Evolutionary conservation across 441 rosid genomes (phyloP).

Genomic region (Euphorbia celastroides): DNA sequence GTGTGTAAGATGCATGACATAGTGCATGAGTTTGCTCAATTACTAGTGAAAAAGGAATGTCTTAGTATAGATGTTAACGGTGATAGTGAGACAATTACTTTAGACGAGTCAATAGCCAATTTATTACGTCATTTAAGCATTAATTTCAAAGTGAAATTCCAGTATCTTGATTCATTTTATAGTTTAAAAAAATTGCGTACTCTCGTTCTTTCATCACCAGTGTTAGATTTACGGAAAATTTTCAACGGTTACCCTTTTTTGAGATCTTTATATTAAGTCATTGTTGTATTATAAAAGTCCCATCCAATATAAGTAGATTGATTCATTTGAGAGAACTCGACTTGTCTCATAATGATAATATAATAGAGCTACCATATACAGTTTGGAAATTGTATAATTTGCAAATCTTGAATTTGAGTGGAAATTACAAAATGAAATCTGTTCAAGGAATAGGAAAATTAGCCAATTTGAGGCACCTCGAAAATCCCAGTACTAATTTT

Average conservation of each 20-base stretch:
- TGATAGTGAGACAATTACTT: neutral
- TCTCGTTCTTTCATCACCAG: too few relatives aligned
- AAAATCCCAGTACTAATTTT: too few relatives aligned
- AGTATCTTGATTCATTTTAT: neutral
- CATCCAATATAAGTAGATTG: neutral
- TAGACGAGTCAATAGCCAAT: too few relatives aligned
- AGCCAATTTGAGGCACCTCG: too few relatives aligned
- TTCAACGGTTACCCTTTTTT: too few relatives aligned
- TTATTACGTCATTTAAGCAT: neutral
- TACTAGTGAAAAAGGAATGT: neutral
- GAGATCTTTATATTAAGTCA: too few relatives aligned
- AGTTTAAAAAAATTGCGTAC: too few relatives aligned
- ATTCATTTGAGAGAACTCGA: constrained; percentile 1
- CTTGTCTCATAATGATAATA: neutral
- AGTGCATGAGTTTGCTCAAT: constrained; percentile 12
- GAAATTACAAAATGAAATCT: too few relatives aligned
- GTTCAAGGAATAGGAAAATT: too few relatives aligned
- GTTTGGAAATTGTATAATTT: constrained; percentile 7
- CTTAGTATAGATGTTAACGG: neutral
- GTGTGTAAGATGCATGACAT: constrained; percentile 7
- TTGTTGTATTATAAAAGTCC: neutral
- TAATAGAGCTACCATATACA: neutral
- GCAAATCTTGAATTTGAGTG: neutral
- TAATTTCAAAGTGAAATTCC: neutral
- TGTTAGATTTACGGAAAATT: too few relatives aligned